Base-by-base conservation (phyloP, 2,329 filamentous ascomycete genomes). In the Chrysosporium queenslandicum region DNA sequence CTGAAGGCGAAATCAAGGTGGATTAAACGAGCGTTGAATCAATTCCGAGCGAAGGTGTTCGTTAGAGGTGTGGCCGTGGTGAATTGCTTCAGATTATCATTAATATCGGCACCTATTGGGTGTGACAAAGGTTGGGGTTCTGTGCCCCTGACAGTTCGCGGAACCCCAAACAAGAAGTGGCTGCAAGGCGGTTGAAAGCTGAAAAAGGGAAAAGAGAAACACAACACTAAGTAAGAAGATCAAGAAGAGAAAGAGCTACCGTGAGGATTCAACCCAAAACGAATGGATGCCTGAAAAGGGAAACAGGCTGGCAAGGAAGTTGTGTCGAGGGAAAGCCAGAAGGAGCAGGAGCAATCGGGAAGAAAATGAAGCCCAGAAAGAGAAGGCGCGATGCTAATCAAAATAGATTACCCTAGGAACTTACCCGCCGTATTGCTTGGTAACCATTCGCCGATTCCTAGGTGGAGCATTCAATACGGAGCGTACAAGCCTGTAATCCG, bases 111-210 rank as follows among this genome's bases (percentile, higher is more conserved):
- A 20, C 16, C 25, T 21, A 39, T 30, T 29, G 9, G 3, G 23
- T 18, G 48, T 43, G 43, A n/a, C 20, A 36, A 39, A 36, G 1
- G 6, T 12, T 50, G 16, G 27, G 27, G 29, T 50, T 43, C 37
- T 40, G 37, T 50, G 48, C 48, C 48, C 48, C 48, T 50, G 48
- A 50, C 48, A 36, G 48, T 36, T 36, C 18, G 18, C 37, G n/a
- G 27, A 42, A 30, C 47, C 23, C 27, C 27, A 34, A 34, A 8
- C 32, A 32, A 45, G 50, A 7, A 20, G 47, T 51, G 46, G 46
- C 27, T 30, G 27, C 5, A 55, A 52, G 50, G 47, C 40, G 50
- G 53, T 39, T 20, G 47, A 54, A n/a, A n/a, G n/a, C n/a, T n/a
- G 41, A 32, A 39, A 56, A 53, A n/a, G 18, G 20, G 18, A 40